Base-by-base conservation (phyloP, 2,329 filamentous ascomycete genomes). In the Xylariaceae sp. region DNA sequence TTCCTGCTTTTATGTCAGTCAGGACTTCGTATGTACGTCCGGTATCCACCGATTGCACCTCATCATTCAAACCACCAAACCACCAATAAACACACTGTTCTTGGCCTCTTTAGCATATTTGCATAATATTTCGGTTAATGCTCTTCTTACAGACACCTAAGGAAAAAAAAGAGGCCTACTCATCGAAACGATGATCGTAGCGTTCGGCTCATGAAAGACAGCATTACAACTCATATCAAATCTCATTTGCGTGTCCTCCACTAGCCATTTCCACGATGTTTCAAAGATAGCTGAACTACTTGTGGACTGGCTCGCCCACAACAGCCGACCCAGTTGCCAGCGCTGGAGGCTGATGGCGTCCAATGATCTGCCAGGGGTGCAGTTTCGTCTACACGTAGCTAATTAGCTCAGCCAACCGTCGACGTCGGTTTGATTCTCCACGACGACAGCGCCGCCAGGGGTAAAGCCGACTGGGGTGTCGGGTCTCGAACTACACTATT, bases 281-380 rank as follows among this genome's bases (percentile, higher is more conserved):
- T 65, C 52, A 43, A 50, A 54, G 48, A 59, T 45, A 51, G 54
- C 54, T 57, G n/a, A n/a, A n/a, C n/a, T n/a, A n/a, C n/a, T n/a
- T n/a, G n/a, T n/a, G 54, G 53, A 50, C 44, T 32, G 32, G 37
- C 40, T 44, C 21, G 49, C 42, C 52, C 41, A 40, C 46, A 49
- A 49, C 12, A 40, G 54, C 53, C 40, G 53, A 23, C 47, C 32
- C 32, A 37, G 32, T 29, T 48, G 40, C 49, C 43, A 20, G 47
- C 44, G 47, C 45, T 52, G 49, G 45, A 60, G 53, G 40, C 51
- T 48, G 23, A 47, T 42, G 32, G 21, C 41, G 20, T 23, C 60
- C 60, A 64, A 63, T 63, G 53, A 63, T 57, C 56, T 58, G 42
- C 54, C 42, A 46, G 58, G 40, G 54, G 53, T 48, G 32, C 44